Evolutionary conservation across 768 basidiomycete genomes (phyloP).

Genomic region (Russula vinacea): DNA sequence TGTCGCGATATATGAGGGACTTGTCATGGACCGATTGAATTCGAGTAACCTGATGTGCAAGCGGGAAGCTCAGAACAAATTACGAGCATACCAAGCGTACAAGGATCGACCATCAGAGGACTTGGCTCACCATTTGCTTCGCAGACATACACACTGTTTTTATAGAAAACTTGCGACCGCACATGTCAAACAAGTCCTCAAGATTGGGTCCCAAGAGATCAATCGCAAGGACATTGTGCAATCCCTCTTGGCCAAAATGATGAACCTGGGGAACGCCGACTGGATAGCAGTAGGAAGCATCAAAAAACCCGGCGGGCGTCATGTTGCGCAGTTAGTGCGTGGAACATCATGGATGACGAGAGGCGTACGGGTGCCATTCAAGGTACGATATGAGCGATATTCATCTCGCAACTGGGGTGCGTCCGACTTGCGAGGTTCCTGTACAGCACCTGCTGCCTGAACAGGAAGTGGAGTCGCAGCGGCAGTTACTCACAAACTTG

Average conservation of each 20-base stretch:
- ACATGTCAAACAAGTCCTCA: constrained; percentile 99
- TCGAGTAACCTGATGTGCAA: constrained; percentile 71
- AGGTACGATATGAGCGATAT: constrained; percentile 93
- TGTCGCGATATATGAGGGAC: constrained; percentile 97
- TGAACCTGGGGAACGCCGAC: constrained; percentile 97
- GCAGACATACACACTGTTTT: constrained; percentile 99
- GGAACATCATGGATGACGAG: constrained; percentile 5
- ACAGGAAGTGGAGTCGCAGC: constrained; percentile 2
- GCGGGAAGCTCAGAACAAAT: constrained; percentile 21
- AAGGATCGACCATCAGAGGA: constrained; percentile 15
- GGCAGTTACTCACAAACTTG: constrained; percentile 75
- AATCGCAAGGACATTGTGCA: constrained; percentile 93
- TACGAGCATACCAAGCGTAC: constrained; percentile 9
- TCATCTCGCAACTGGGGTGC: constrained; percentile 97
- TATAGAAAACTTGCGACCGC: constrained; percentile 93
- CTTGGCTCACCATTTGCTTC: constrained; percentile 85
- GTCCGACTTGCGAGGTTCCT: constrained; percentile 96
- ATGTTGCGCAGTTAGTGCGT: constrained; percentile 11
- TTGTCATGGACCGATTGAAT: constrained; percentile 98
- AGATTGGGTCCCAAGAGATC: constrained; percentile 96
- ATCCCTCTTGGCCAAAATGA: constrained; percentile 97
- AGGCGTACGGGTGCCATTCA: constrained; percentile 80
- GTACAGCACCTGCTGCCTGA: constrained; percentile 21
- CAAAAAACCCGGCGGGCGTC: background rate
- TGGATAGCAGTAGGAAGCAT: constrained; percentile 36